Percentiles rank a stretch among this genome's conserved stretches.
phyloP scores from a whole-genome alignment of 31 red algal species.

The Odonthalia washingtoniensis region DNA sequence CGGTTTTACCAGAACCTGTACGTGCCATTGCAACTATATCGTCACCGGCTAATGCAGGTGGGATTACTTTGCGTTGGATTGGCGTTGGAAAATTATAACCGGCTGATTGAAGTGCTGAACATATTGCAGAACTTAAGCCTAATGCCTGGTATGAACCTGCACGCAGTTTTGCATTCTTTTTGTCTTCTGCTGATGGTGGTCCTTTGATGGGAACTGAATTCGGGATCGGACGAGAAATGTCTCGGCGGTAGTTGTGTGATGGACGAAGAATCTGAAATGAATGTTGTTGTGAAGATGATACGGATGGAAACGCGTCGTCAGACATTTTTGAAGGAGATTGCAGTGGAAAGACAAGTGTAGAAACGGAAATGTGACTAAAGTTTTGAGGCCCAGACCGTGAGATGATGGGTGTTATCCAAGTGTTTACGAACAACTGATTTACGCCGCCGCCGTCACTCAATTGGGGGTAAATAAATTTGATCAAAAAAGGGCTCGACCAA shows the following conservation, averaged over 20 bases:
- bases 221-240: too few relatives aligned
- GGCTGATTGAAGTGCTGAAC: conserved; percentile 55
- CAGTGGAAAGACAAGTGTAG: too few relatives aligned
- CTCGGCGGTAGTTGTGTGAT: neutral
- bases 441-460: too few relatives aligned
- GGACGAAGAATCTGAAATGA: neutral
- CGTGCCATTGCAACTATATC: conserved; percentile 98
- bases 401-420: too few relatives aligned
- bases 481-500: too few relatives aligned
- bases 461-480: too few relatives aligned
- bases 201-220: neutral
- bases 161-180: conserved; percentile 56
- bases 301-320: too few relatives aligned
- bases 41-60: conserved; percentile 76
- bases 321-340: too few relatives aligned
- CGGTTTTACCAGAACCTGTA: conserved; percentile 99
- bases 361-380: too few relatives aligned
- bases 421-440: too few relatives aligned
- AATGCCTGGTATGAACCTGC: conserved; percentile 82
- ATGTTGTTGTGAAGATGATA: too few relatives aligned
- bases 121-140: conserved; percentile 66
- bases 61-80: conserved; percentile 93
- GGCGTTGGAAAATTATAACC: conserved; percentile 97
- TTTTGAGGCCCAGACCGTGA: too few relatives aligned
- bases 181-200: neutral